Base-by-base conservation (phyloP, 1,139 yeast genomes). In the Nakaseomyces sp. region DNA sequence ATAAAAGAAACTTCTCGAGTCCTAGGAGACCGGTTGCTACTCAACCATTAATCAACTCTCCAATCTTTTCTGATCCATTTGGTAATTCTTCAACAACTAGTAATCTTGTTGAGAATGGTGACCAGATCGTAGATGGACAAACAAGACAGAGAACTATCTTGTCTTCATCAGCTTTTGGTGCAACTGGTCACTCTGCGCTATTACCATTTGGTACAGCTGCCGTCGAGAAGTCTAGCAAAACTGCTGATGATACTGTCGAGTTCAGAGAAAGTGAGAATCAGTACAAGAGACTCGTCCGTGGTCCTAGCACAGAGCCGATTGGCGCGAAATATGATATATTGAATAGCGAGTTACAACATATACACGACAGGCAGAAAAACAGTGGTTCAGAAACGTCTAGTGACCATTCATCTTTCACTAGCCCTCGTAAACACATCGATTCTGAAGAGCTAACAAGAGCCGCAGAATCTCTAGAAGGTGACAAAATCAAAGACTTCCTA, bases 401-500 rank as follows among this genome's bases (percentile, higher is more conserved):
- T 16, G 15, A 18, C 1, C 9, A 32, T 17, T 13, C 38, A 12
- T 32, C 8, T 37, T 31, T 17, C 8, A 17, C 22, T n/a, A 30
- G 17, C 12, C 13, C 29, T 7, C 9, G 15, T 32, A n/a, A 18
- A 29, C 26, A 30, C 7, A 37, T 52, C 7, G 55, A 57, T 40
- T 50, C 46, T 15, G 56, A 47, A 7, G 45, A 46, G 6, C 31
- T 58, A 31, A 47, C 46, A 12, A 39, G 47, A 3, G 58, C 61
- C 4, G 58, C 55, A 12, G 53, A 62, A 5, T 58, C 65, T 1
- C 52, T 69, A 41, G 68, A 77, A 35, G 78, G 80, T 32, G 83
- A 78, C 37, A 71, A 73, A 37, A 70, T 81, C 42, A 70, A 78
- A 41, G 66, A 72, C 38, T 69, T 71, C 38, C 62, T 82, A 39